Evolutionary conservation across 1,139 yeast species (phyloP).

Genomic region (Spencermartinsiella ligniputridi): DNA sequence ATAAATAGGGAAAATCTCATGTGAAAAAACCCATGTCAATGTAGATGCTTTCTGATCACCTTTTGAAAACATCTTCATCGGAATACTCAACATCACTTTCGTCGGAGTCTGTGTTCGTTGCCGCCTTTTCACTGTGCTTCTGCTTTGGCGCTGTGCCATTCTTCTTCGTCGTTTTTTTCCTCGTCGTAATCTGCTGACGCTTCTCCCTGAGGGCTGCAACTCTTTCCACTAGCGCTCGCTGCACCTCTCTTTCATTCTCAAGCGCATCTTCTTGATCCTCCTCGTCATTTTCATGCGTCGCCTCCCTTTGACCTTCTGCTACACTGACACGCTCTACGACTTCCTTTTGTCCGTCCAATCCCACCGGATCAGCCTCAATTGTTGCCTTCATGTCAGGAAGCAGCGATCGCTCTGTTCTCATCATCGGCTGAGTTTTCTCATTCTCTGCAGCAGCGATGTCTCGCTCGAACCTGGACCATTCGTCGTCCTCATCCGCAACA

Average conservation of each 20-base stretch:
- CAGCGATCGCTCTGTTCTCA: not conserved
- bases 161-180: too few relatives aligned
- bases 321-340: not conserved
- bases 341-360: not conserved
- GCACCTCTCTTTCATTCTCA: slow-evolving; percentile 11
- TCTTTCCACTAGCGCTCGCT: slow-evolving; percentile 9
- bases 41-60: not conserved
- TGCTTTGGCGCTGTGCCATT: too few relatives aligned
- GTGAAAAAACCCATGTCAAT: too few relatives aligned
- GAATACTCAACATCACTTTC: slow-evolving; percentile 5
- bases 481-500: slow-evolving; percentile 14
- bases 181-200: not conserved
- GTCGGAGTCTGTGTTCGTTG: not conserved
- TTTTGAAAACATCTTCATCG: not conserved
- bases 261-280: slow-evolving; percentile 11
- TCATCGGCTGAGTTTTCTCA: slow-evolving; percentile 1
- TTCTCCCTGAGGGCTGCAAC: slow-evolving; percentile 12
- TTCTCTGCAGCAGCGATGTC: slow-evolving; percentile 12
- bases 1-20: too few relatives aligned
- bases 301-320: not conserved
- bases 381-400: not conserved
- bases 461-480: slow-evolving; percentile 20
- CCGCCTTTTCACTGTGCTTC: too few relatives aligned
- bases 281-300: slow-evolving; percentile 7
- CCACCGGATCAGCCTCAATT: slow-evolving; percentile 7